Evolutionary conservation across 1,284 basidiomycete genomes (phyloP).

Genomic region (Cutaneotrichosporon sp.): DNA sequence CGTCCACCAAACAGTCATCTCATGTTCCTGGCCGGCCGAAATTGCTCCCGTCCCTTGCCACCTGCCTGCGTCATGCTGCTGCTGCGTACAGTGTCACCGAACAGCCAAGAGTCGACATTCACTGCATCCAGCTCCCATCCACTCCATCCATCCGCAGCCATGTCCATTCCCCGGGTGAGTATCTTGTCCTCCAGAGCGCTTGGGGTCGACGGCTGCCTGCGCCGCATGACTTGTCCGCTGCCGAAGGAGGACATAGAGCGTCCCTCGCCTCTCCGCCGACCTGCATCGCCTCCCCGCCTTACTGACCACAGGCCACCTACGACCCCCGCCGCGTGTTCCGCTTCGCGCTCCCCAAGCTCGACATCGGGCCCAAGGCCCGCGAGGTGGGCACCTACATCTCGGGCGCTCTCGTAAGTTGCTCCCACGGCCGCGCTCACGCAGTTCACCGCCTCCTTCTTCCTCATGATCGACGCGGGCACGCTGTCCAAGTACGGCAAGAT

Average conservation of each 20-base stretch:
- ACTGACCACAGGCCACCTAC: conserved; percentile 61
- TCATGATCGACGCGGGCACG: conserved; percentile 92
- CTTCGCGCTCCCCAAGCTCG: conserved; percentile 55
- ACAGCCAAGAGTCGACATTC: background rate
- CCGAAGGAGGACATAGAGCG: too few relatives aligned
- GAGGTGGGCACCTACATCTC: conserved; percentile 87
- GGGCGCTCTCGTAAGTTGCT: conserved; percentile 75
- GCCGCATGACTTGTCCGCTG: background rate
- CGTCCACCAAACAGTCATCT: conserved; percentile 14
- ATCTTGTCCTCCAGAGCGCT: too few relatives aligned
- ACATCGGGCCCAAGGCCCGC: conserved; percentile 57
- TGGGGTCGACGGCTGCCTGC: too few relatives aligned
- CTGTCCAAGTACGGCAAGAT: conserved; percentile 75
- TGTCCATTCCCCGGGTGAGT: conserved; percentile 37
- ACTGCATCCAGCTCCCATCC: background rate
- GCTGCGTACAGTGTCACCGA: too few relatives aligned
- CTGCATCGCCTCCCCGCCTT: background rate
- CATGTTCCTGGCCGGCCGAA: conserved; percentile 5
- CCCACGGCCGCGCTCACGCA: conserved; percentile 40
- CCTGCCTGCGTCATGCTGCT: conserved; percentile 8
- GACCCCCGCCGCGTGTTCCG: conserved; percentile 82
- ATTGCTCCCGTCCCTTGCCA: conserved; percentile 10
- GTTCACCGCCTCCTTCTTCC: conserved; percentile 94
- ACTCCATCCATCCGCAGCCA: conserved; percentile 15
- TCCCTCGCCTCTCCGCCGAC: background rate